Conservation (phyloP, 208 protist genomes). For the Wallacemonas collosoma region DNA sequence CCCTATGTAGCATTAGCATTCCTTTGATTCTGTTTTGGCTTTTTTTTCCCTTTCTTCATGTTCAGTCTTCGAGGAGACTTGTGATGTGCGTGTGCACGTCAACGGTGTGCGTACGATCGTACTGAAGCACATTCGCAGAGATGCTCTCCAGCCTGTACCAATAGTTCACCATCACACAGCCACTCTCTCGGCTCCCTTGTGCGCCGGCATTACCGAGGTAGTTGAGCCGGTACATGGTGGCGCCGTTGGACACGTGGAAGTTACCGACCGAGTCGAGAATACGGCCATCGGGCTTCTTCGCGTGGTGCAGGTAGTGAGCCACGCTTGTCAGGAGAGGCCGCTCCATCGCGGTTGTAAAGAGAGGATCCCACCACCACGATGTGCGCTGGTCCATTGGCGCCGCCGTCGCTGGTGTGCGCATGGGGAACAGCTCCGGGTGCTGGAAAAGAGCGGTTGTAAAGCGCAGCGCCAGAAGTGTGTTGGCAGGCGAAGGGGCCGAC, state of each 20-base stretch:
- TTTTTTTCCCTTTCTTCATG: slow-evolving; percentile 9
- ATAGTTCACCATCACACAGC: slow-evolving; percentile 91
- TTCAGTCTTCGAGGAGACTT: slow-evolving; percentile 30
- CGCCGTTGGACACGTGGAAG: slow-evolving; percentile 90
- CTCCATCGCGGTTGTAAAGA: slow-evolving; percentile 59
- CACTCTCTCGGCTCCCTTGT: slow-evolving; percentile 69
- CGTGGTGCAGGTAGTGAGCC: slow-evolving; percentile 65
- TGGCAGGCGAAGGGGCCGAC: background rate
- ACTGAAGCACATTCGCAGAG: slow-evolving; percentile 45
- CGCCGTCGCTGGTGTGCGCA: background rate
- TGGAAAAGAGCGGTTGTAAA: slow-evolving; percentile 2
- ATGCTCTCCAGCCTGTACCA: slow-evolving; percentile 68
- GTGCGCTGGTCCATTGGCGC: background rate
- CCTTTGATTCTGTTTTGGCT: background rate
- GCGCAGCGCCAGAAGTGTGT: background rate
- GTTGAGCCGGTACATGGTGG: slow-evolving; percentile 75
- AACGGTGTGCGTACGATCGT: slow-evolving; percentile 60
- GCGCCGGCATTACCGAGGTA: slow-evolving; percentile 70
- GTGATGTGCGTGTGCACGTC: slow-evolving; percentile 45
- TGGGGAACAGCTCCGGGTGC: slow-evolving; percentile 10
- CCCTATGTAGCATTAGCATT: too few relatives aligned
- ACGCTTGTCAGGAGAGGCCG: slow-evolving; percentile 64
- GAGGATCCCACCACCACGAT: slow-evolving; percentile 62
- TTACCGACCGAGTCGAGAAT: slow-evolving; percentile 85
- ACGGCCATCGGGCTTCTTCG: slow-evolving; percentile 49